Evolutionary conservation across 2,329 filamentous ascomycete genomes (phyloP).

Genomic region (Ophiocordyceps polyrhachis-furcata): DNA sequence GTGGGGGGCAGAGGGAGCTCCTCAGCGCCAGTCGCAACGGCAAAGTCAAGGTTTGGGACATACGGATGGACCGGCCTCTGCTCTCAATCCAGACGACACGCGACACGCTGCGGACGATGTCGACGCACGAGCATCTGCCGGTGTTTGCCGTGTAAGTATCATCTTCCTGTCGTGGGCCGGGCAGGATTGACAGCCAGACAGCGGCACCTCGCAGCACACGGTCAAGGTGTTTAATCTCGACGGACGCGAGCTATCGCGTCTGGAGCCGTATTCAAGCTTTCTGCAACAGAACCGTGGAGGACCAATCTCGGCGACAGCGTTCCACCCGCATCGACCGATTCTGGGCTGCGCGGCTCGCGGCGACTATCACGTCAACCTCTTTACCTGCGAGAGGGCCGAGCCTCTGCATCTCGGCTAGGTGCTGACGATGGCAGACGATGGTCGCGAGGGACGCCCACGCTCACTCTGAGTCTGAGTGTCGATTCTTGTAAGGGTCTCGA

Average conservation of each 20-base stretch:
- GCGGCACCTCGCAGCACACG: constrained; percentile 70
- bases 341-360: constrained; percentile 73
- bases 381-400: constrained; percentile 43
- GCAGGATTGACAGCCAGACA: constrained; percentile 20
- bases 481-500: neutral
- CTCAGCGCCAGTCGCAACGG: constrained; percentile 82
- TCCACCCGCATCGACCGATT: constrained; percentile 88
- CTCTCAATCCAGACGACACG: constrained; percentile 56
- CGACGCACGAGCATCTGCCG: constrained; percentile 88
- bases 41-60: constrained; percentile 91
- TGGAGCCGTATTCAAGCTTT: constrained; percentile 84
- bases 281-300: constrained; percentile 61
- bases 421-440: neutral
- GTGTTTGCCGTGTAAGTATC: constrained; percentile 75
- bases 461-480: neutral
- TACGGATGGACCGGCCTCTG: constrained; percentile 65
- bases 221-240: constrained; percentile 89
- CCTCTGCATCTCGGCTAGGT: constrained; percentile 12
- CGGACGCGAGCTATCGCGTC: constrained; percentile 57
- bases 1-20: constrained; percentile 80
- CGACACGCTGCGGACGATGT: constrained; percentile 66
- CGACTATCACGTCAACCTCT: constrained; percentile 81
- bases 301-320: constrained; percentile 75
- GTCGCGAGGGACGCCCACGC: neutral
- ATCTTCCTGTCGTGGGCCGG: neutral